Conservation (phyloP, 2,329 filamentous ascomycete species). For the Clonostachys rosea region DNA sequence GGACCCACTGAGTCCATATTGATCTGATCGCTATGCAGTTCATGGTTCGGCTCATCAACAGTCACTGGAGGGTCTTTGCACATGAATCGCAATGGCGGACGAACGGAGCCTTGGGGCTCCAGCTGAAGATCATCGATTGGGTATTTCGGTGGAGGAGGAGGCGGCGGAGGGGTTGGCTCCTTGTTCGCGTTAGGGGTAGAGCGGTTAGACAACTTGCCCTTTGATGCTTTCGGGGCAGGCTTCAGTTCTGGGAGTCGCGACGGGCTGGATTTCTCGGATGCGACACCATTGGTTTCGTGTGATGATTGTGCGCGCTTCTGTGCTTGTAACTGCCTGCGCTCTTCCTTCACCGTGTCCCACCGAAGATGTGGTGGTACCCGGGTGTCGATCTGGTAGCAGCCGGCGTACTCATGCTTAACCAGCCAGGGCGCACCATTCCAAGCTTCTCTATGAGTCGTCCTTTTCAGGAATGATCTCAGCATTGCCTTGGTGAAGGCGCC, state of each 20-base stretch:
- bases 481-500: slow-evolving; percentile 95
- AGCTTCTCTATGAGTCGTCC: slow-evolving; percentile 84
- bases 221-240: slow-evolving; percentile 66
- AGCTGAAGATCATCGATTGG: slow-evolving; percentile 93
- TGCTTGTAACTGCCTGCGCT: slow-evolving; percentile 68
- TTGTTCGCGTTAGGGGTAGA: slow-evolving; percentile 13
- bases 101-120: slow-evolving; percentile 59
- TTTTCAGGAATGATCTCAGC: slow-evolving; percentile 89
- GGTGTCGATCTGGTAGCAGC: slow-evolving; percentile 80
- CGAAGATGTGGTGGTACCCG: slow-evolving; percentile 78
- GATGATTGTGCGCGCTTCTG: slow-evolving; percentile 54
- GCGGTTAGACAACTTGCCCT: slow-evolving; percentile 36
- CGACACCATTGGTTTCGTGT: slow-evolving; percentile 35
- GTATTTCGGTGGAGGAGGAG: slow-evolving; percentile 80
- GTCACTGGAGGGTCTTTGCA: slow-evolving; percentile 56
- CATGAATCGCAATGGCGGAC: slow-evolving; percentile 75
- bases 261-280: slow-evolving; percentile 31
- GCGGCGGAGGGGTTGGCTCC: slow-evolving; percentile 37
- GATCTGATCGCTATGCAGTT: slow-evolving; percentile 39
- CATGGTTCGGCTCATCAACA: slow-evolving; percentile 12
- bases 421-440: slow-evolving; percentile 98
- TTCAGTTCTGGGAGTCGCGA: slow-evolving; percentile 68
- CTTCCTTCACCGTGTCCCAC: slow-evolving; percentile 73
- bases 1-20: slow-evolving; percentile 81
- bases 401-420: slow-evolving; percentile 82